Evolutionary conservation across 2,329 filamentous ascomycete species (phyloP).

Genomic region (Phyllosticta ampelicida): DNA sequence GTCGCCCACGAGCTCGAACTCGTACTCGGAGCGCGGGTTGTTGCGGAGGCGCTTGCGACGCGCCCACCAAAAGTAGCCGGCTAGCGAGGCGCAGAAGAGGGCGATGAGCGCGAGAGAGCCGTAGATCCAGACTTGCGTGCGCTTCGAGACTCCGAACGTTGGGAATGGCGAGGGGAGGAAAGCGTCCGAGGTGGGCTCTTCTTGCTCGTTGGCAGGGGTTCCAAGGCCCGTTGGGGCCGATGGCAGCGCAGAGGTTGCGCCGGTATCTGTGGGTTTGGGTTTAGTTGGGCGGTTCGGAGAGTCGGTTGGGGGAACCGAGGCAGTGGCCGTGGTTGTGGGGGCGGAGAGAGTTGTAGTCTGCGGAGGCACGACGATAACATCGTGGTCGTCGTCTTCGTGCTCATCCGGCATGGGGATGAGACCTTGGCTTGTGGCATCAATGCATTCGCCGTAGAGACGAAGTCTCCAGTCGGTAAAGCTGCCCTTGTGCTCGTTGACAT

Average conservation of each 20-base stretch:
- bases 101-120: slow-evolving; percentile 75
- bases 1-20: slow-evolving; percentile 85
- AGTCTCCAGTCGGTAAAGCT: slow-evolving; percentile 85
- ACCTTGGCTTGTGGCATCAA: slow-evolving; percentile 61
- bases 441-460: slow-evolving; percentile 84
- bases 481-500: slow-evolving; percentile 65
- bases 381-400: slow-evolving; percentile 74
- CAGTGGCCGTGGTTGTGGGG: slow-evolving; percentile 37
- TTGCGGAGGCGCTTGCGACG: slow-evolving; percentile 66
- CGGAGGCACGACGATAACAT: slow-evolving; percentile 43
- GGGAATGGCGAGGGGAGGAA: slow-evolving; percentile 80
- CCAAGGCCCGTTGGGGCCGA: slow-evolving; percentile 17
- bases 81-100: slow-evolving; percentile 70
- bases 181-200: slow-evolving; percentile 25
- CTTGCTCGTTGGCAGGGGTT: not conserved
- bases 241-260: slow-evolving; percentile 12
- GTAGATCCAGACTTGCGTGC: slow-evolving; percentile 89
- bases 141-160: slow-evolving; percentile 77
- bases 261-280: slow-evolving; percentile 39
- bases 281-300: slow-evolving; percentile 47
- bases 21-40: slow-evolving; percentile 70
- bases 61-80: slow-evolving; percentile 70
- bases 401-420: slow-evolving; percentile 73
- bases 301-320: slow-evolving; percentile 30
- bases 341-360: slow-evolving; percentile 48